Base-by-base conservation (phyloP, 2,329 filamentous ascomycete genomes). In the Diplodia intermedia region DNA sequence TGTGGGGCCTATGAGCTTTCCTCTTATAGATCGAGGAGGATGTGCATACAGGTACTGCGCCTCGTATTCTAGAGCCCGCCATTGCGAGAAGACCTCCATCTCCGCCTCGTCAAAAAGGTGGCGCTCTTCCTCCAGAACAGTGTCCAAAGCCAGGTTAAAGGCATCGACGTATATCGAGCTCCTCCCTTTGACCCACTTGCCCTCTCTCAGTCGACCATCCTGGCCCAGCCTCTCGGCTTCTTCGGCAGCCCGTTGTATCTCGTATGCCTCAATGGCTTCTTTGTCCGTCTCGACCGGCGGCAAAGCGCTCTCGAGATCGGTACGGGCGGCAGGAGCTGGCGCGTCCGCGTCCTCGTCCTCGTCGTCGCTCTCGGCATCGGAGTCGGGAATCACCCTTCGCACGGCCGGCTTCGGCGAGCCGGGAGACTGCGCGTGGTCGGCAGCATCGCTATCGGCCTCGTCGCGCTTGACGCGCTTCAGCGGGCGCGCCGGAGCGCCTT, bases 81-180 rank as follows among this genome's bases (percentile, higher is more conserved):
- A 99, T 68, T 89, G 83, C 3, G 83, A 80, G 76, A 99, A 98
- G 0, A 98, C 85, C 15, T 86, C 83, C 74, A 85, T 86, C 79
- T 99, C 95, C 20, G 88, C 89, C 68, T 89, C 86, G 73, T 95
- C 87, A 76, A 98, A 99, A 0, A 99, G 82, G 79, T 97, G 92
- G 0, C 87, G 86, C 79, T 99, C 95, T 68, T 98, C 92, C 60
- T 92, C 89, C 14, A 98, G 81, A 3, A 99, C 95, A 0, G 92
- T 97, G 69, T 94, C 90, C 60, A 99, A 82, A 2, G 94, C 93
- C 15, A 98, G 83, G 75, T 97, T 97, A 83, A 99, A 99, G 0
- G 95, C 95, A 80, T 99, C 95, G 20, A 97, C 93, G 74, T 99
- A 99, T 67, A 99, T 92, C 1, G 94, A 98, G 74, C 90, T 96